Percentiles rank a stretch among this genome's conserved stretches.
Evolutionary conservation across 352 stramenopile genomes (phyloP).

Genomic region (Globisporangium solare): DNA sequence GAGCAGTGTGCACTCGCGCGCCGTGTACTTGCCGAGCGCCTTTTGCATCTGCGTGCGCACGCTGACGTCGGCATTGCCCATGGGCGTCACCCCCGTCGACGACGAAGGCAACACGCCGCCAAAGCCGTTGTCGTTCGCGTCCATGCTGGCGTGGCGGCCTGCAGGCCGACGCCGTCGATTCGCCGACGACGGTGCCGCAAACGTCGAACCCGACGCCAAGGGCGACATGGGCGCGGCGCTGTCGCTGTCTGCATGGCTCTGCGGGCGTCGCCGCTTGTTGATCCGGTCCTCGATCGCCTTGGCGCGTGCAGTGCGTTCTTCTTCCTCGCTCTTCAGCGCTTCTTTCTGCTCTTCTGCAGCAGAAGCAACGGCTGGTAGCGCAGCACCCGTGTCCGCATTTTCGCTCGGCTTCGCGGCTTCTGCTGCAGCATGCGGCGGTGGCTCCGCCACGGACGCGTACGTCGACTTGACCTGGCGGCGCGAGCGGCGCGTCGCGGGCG

Average conservation of each 20-base stretch:
- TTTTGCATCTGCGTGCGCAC: conserved; percentile 19
- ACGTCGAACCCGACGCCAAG: background rate
- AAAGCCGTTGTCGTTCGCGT: too few relatives aligned
- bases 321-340: background rate
- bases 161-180: conserved; percentile 5
- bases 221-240: background rate
- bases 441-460: conserved; percentile 11
- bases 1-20: conserved; percentile 41
- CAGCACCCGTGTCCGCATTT: too few relatives aligned
- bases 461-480: conserved; percentile 25
- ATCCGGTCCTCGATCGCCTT: conserved; percentile 5
- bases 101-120: background rate
- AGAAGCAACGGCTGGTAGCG: background rate
- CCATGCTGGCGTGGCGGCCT: background rate
- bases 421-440: background rate
- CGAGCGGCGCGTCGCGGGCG: conserved; percentile 14
- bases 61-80: conserved; percentile 16
- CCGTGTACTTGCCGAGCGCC: conserved; percentile 42
- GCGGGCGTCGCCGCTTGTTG: conserved; percentile 4
- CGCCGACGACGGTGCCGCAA: background rate
- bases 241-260: background rate
- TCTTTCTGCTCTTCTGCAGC: background rate
- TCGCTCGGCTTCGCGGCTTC: conserved; percentile 1
- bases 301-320: background rate
- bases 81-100: conserved; percentile 2